Conservation (phyloP, 495 filamentous ascomycete species). For the Tuber calosporum region DNA sequence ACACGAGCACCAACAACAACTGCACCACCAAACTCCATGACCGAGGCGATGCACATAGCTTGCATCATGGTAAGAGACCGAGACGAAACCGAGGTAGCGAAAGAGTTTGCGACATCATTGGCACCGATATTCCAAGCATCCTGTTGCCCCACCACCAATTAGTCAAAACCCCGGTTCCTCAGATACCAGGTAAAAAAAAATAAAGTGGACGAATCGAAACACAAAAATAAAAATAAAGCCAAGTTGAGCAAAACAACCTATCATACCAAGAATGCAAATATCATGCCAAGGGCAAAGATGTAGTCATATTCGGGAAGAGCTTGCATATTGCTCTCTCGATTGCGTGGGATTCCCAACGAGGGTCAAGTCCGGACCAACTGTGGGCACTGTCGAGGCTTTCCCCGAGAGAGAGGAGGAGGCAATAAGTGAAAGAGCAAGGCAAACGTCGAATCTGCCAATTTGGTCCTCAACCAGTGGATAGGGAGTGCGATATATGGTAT, state of each 20-base stretch:
- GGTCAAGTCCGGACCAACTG: background rate
- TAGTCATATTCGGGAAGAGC: conserved; percentile 57
- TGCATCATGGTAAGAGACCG: conserved; percentile 59
- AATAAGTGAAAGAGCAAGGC: background rate
- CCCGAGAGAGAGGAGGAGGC: background rate
- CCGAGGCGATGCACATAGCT: conserved; percentile 59
- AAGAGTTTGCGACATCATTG: conserved; percentile 74
- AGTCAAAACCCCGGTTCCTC: background rate
- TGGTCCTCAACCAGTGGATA: background rate
- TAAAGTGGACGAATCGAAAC: conserved; percentile 16
- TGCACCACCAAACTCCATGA: conserved; percentile 62
- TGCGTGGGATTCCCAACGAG: background rate
- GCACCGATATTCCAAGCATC: conserved; percentile 46
- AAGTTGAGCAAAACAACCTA: background rate
- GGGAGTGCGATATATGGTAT: background rate
- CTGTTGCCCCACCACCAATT: conserved; percentile 31
- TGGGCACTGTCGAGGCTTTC: background rate
- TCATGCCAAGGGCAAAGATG: conserved; percentile 66
- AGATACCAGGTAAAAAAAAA: background rate
- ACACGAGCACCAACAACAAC: conserved; percentile 58
- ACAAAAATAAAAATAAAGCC: background rate
- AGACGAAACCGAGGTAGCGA: conserved; percentile 63
- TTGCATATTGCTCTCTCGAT: conserved; percentile 8
- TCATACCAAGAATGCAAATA: conserved; percentile 61
- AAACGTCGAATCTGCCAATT: background rate